Percentiles rank a stretch among this genome's conserved stretches.
Evolutionary conservation across 2,329 filamentous ascomycete genomes (phyloP).

Genomic region (Claviceps arundinis): DNA sequence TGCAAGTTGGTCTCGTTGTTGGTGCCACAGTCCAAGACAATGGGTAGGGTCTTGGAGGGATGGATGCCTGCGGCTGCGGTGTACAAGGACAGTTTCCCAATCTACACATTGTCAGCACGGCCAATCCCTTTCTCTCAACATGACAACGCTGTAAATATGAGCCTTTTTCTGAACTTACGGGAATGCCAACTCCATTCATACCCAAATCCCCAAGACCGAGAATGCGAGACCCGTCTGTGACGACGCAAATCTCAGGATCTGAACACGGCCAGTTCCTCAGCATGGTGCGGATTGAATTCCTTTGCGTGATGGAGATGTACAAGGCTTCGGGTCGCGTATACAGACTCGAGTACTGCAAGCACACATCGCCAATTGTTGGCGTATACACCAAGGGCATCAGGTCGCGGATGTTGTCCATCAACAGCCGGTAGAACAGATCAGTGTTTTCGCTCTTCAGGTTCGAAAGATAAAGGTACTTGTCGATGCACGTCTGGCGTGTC

Average conservation of each 20-base stretch:
- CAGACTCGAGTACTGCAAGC: constrained; percentile 87
- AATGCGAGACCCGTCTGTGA: constrained; percentile 90
- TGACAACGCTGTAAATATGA: not conserved
- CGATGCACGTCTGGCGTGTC: constrained; percentile 54
- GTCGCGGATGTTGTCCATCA: constrained; percentile 65
- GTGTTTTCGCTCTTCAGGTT: constrained; percentile 61
- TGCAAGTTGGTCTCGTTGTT: constrained; percentile 52
- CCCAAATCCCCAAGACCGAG: constrained; percentile 89
- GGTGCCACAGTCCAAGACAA: constrained; percentile 54
- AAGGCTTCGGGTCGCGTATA: constrained; percentile 91
- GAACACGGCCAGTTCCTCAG: constrained; percentile 85
- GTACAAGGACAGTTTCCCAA: constrained; percentile 92
- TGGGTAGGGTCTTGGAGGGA: constrained; percentile 68
- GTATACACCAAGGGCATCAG: constrained; percentile 79
- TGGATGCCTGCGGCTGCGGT: constrained; percentile 90
- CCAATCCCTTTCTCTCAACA: not conserved
- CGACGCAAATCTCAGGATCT: constrained; percentile 87
- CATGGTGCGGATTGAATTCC: constrained; percentile 77
- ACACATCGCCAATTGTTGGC: constrained; percentile 88
- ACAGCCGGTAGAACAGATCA: constrained; percentile 71
- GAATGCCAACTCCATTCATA: constrained; percentile 95
- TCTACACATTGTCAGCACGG: constrained; percentile 24
- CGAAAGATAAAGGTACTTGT: constrained; percentile 76
- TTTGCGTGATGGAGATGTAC: constrained; percentile 92
- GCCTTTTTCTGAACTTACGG: constrained; percentile 38